These are phyloP conservation scores for Conidiobolus incongruus DNA, from an alignment of 371 early-diverging fungal genomes.

Conservation along the genomic window DNA sequence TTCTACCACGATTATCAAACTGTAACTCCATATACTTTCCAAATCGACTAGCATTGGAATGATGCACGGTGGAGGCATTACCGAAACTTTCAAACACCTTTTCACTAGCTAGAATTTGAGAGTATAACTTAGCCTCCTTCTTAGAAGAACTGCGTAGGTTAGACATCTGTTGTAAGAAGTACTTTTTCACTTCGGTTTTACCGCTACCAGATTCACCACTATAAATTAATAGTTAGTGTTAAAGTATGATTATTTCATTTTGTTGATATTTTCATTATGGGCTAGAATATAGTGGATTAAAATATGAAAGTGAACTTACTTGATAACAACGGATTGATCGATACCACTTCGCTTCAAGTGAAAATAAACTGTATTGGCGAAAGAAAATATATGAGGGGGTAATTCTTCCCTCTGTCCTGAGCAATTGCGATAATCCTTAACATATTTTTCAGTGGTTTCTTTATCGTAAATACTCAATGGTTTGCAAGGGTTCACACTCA, in stretches of 20 bases:
- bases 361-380: conserved; percentile 42
- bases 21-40: conserved; percentile 79
- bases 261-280: conserved; percentile 16
- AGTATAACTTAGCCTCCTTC: conserved; percentile 58
- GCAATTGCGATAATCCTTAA: conserved; percentile 27
- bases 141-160: conserved; percentile 35
- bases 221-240: background rate
- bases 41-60: conserved; percentile 66
- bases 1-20: conserved; percentile 65
- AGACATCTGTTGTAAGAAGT: conserved; percentile 41
- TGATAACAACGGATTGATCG: conserved; percentile 53
- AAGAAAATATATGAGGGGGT: conserved; percentile 69
- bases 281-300: conserved; percentile 30
- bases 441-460: conserved; percentile 30
- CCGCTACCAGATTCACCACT: conserved; percentile 83
- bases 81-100: conserved; percentile 65
- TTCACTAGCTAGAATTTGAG: conserved; percentile 42
- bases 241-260: background rate
- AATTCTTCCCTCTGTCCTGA: conserved; percentile 8
- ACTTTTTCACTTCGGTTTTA: conserved; percentile 47
- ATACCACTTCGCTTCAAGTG: conserved; percentile 67
- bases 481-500: no score
- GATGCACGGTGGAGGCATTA: conserved; percentile 45
- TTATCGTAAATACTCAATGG: conserved; percentile 27
- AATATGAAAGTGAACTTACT: conserved; percentile 27